Conservation (phyloP, 257 asterid genomes). For the Coffea eugenioides region DNA sequence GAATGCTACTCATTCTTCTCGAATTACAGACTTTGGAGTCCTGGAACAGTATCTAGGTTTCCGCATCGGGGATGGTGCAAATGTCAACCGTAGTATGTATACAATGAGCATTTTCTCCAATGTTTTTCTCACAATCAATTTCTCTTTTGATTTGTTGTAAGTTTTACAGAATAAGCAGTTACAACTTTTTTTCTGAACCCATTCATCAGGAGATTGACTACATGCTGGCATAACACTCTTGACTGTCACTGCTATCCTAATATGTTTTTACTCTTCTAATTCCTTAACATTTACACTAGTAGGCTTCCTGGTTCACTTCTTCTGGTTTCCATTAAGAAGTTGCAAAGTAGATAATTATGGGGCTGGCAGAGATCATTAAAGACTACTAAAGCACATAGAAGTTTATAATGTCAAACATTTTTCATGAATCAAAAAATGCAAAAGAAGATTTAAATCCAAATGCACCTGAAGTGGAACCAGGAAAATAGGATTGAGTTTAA, state of each 20-base stretch:
- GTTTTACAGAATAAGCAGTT: not conserved
- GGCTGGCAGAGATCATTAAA: not conserved
- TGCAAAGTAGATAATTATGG: not conserved
- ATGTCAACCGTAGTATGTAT: slow-evolving; percentile 48
- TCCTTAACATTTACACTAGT: not conserved
- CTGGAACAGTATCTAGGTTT: slow-evolving; percentile 92
- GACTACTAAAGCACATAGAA: not conserved
- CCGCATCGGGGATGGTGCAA: slow-evolving; percentile 61
- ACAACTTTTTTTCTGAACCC: not conserved
- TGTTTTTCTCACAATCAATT: not conserved
- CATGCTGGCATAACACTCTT: not conserved
- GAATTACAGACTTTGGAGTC: slow-evolving; percentile 62
- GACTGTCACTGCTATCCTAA: not conserved
- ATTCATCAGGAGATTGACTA: not conserved
- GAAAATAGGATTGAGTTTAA: not conserved
- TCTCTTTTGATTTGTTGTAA: slow-evolving; percentile 1
- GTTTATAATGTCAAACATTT: not conserved
- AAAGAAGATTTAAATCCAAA: not conserved
- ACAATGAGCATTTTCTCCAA: not conserved
- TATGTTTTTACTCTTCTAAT: not conserved
- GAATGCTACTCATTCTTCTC: slow-evolving; percentile 55
- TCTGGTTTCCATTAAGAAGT: not conserved
- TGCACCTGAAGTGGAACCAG: not conserved
- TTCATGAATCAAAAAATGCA: not conserved
- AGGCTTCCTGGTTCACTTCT: not conserved